These are phyloP conservation scores for Penicillium steckii DNA, from an alignment of 495 filamentous ascomycete species.

Conservation along the genomic window DNA sequence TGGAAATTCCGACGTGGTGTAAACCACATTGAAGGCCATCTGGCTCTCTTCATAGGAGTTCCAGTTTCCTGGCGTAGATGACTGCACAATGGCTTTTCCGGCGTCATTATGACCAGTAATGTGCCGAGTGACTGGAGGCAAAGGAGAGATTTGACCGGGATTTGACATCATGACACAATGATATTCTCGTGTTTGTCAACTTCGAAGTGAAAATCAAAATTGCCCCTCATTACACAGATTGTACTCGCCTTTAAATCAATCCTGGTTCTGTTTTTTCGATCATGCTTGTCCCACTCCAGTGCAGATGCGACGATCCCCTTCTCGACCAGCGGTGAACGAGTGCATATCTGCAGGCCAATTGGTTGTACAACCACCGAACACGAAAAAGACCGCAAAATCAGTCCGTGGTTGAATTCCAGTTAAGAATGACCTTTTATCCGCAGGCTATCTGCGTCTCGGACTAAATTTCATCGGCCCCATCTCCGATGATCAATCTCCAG, in stretches of 20 bases:
- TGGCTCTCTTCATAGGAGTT: constrained; percentile 15
- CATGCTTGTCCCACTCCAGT: neutral
- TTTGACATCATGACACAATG: constrained; percentile 10
- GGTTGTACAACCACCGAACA: neutral
- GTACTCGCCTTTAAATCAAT: neutral
- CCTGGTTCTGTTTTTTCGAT: neutral
- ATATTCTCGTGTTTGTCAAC: neutral
- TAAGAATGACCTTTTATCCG: neutral
- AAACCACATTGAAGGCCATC: constrained; percentile 36
- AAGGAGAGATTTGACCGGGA: constrained; percentile 22
- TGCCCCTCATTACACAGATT: no score
- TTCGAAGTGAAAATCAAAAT: no score
- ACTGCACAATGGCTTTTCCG: constrained; percentile 32
- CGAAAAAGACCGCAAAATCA: no score
- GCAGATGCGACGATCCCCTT: neutral
- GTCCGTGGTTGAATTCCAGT: neutral
- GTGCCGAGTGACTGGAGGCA: constrained; percentile 34
- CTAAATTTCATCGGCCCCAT: neutral
- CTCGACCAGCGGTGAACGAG: constrained; percentile 1
- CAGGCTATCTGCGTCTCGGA: neutral
- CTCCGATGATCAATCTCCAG: neutral
- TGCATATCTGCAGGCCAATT: neutral
- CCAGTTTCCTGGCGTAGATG: constrained; percentile 18
- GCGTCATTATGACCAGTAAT: constrained; percentile 42
- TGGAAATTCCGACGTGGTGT: constrained; percentile 56